Evolutionary conservation across 2,329 filamentous ascomycete genomes (phyloP), one percentile per base, ranked within the genome.

Genomic region (Sarocladium oryzae): DNA sequence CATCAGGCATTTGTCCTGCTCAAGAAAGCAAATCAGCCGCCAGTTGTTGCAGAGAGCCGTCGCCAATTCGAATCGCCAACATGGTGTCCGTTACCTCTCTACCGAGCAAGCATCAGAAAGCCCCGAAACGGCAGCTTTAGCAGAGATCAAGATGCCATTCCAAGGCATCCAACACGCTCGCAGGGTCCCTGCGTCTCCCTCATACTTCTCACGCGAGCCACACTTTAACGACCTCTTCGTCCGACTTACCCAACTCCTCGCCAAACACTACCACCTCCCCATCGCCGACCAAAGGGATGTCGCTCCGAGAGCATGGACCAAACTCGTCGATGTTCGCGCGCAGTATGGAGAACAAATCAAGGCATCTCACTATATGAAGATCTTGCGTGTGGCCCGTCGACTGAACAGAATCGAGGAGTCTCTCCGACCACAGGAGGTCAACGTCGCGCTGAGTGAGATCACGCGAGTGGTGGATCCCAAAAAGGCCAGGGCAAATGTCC

Each of bases 191-290:
- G 78, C 79, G 23, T 96, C 91, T 32, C 85, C 89, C 2, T 93
- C 92, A n/a, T 99, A 99, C 72, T 99, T 97, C 74, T 91, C 89
- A 50, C 86, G 86, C 50, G 85, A 85, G 55, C 87, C 91, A 2
- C 76, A 79, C 51, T 96, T 96, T 75, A 93, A 86, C 69, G 93
- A 99, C 70, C 81, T 88, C 61, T 81, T 87, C 59, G 79, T 97
- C 57, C 72, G 76, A 41, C 77, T 99, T 45, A 81, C 89, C 60
- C 76, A 79, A 10, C 77, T 97, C 21, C 71, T 87, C 52, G 81
- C 82, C 50, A 85, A 82, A 67, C 86, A 93, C 65, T 77, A 82
- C 52, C 76, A 82, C 23, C 78, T 97, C 13, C 93, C 93, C 6
- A 79, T 75, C 3, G 71, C 91, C 10, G 69, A 81, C 1, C 66